These are phyloP conservation scores for Rhynchospora breviuscula DNA, from an alignment of 176 grass and related monocot genomes.

Conservation along the genomic window DNA sequence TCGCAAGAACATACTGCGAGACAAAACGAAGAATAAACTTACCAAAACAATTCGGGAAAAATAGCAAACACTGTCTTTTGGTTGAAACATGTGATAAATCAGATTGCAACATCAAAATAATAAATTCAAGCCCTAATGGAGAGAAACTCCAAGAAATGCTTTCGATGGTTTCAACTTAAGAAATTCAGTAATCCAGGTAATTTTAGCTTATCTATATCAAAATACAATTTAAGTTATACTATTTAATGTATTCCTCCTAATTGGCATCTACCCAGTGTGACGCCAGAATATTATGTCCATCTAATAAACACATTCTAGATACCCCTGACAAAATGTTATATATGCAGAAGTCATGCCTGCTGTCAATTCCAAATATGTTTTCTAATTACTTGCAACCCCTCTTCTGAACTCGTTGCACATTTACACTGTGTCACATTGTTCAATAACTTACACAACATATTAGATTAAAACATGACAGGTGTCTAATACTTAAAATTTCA, in stretches of 20 bases:
- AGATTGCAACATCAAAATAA: not conserved
- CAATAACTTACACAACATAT: not conserved
- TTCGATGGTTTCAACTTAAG: not conserved
- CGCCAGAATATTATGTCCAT: not conserved
- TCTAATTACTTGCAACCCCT: not conserved
- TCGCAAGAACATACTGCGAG: not conserved
- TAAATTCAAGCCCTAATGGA: not conserved
- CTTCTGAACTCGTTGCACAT: not conserved
- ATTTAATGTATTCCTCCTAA: not conserved
- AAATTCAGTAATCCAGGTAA: not conserved
- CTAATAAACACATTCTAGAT: not conserved
- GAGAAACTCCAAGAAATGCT: not conserved
- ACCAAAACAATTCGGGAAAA: not conserved
- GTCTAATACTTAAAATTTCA: not conserved
- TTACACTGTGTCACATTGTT: not conserved
- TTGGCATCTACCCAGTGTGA: not conserved
- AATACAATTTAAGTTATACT: not conserved
- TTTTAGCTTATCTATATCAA: not conserved
- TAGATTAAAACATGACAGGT: not conserved
- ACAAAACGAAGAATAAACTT: not conserved
- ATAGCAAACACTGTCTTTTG: not conserved
- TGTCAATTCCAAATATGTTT: not conserved
- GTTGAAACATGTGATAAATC: not conserved
- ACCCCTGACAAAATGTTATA: not conserved
- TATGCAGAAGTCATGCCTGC: not conserved